Percentiles rank a stretch among this genome's conserved stretches.
These are phyloP conservation scores for Stachybotrys chartarum DNA, from an alignment of 2,329 filamentous ascomycete genomes.

Conservation along the genomic window DNA sequence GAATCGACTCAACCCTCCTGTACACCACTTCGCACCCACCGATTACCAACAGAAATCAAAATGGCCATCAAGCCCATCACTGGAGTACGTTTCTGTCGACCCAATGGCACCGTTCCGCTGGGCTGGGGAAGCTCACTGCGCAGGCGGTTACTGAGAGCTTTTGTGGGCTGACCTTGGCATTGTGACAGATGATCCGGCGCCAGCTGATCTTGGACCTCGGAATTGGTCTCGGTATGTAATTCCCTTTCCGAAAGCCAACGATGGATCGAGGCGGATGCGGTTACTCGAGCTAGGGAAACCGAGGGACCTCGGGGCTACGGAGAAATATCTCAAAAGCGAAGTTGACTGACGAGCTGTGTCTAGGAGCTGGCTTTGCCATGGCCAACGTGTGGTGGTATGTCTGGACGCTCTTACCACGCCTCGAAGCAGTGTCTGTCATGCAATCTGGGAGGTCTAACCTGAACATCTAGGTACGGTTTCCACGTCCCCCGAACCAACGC, in stretches of 20 bases:
- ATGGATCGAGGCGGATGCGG: neutral
- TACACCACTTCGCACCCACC: conserved; percentile 12
- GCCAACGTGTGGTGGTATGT: conserved; percentile 53
- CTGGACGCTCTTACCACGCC: neutral
- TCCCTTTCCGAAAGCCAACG: neutral
- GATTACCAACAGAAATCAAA: conserved; percentile 21
- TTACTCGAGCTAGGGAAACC: neutral
- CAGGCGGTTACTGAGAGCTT: conserved; percentile 13
- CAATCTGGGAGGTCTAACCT: neutral
- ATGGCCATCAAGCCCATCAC: conserved; percentile 53
- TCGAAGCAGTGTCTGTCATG: neutral
- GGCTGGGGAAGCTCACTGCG: conserved; percentile 4
- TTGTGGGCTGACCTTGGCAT: conserved; percentile 24
- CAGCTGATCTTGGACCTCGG: conserved; percentile 49
- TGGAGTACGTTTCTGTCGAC: conserved; percentile 41
- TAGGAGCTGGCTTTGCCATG: conserved; percentile 47
- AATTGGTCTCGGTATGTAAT: conserved; percentile 47
- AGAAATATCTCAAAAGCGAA: neutral
- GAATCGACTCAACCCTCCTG: conserved; percentile 13
- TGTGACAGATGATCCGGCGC: conserved; percentile 50
- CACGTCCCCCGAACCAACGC: conserved; percentile 53
- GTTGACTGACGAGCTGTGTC: conserved; percentile 22
- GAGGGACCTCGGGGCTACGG: neutral
- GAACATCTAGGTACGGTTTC: conserved; percentile 47
- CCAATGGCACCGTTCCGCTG: conserved; percentile 21